Base-by-base conservation (phyloP, 352 stramenopile species). In the Globisporangium ultimum region DNA sequence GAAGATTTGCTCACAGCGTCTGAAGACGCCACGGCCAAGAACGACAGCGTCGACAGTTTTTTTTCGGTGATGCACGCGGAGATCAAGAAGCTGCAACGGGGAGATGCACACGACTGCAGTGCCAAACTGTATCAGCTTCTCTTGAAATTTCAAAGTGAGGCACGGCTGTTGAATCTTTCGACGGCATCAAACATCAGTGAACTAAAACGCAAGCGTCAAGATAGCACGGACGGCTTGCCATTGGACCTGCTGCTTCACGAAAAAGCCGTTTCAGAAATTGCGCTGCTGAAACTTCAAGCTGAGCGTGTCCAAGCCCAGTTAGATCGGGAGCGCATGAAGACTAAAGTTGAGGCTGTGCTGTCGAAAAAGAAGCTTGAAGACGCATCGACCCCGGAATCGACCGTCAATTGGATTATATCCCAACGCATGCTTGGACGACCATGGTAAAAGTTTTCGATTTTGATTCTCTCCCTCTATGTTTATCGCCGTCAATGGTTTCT, bases 331-430 rank as follows among this genome's bases (percentile, higher is more conserved):
- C 70, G 63, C 36, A 68, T 79, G 45, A 53, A 62, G 48, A 64
- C 71, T 48, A 66, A 71, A n/a, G 58, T 71, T 11, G 65, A 69
- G 11, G 63, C 62, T 17, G 63, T 67, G 11, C 47, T 78, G 14
- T 70, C 58, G 41, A 59, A 63, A 34, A 75, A 77, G 38, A 63
- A 54, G 38, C 66, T 78, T 9, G 54, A 76, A 59, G 61, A 74
- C 22, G 63, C 63, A 6, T 64, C 64, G 32, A 46, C 67, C 32
- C 61, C 73, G 38, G 58, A 52, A n/a, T 47, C 24, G 14, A 52
- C 66, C 17, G 56, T 72, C 9, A 57, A 72, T 59, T 46, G 55
- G 46, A 60, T 75, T 14, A 66, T 78, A 5, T 47, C 59, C 2
- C 41, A 28, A 36, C 18, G 22, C 18, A 61, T 20, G 14, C 18